Conservation (phyloP, 2,329 filamentous ascomycete genomes). For the Fusarium nelsonii region DNA sequence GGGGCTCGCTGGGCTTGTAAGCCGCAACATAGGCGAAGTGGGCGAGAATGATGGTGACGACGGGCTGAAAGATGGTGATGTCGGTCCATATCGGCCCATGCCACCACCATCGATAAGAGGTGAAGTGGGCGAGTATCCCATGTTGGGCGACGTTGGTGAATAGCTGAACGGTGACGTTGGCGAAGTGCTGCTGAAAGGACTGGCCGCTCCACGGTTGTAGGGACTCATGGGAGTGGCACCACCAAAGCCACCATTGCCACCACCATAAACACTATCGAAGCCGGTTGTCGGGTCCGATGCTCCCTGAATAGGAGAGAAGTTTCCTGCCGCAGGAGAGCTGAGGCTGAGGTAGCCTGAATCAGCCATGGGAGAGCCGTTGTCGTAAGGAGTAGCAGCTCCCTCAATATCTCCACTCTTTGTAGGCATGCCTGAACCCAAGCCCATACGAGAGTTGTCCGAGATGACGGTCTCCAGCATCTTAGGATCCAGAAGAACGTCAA, state of each 20-base stretch:
- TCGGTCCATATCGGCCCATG: constrained; percentile 62
- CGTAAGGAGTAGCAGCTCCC: constrained; percentile 94
- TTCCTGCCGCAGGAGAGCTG: constrained; percentile 71
- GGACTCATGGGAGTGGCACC: constrained; percentile 69
- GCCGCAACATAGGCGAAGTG: constrained; percentile 69
- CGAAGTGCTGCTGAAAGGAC: constrained; percentile 80
- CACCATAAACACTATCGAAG: constrained; percentile 72
- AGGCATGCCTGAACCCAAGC: constrained; percentile 82
- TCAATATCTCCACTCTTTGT: constrained; percentile 80
- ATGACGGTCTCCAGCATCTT: constrained; percentile 96
- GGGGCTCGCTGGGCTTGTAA: constrained; percentile 67
- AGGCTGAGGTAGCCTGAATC: constrained; percentile 76
- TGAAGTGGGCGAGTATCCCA: constrained; percentile 81
- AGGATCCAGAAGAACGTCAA: constrained; percentile 92
- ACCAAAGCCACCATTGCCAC: constrained; percentile 62
- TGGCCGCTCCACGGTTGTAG: constrained; percentile 73
- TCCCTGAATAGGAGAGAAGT: constrained; percentile 83
- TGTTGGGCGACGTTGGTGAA: constrained; percentile 81
- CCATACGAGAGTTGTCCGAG: constrained; percentile 89
- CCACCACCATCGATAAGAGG: constrained; percentile 68
- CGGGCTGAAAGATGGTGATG: constrained; percentile 73
- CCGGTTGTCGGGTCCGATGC: constrained; percentile 77
- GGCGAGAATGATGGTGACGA: constrained; percentile 74
- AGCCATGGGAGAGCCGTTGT: constrained; percentile 83
- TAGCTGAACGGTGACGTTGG: constrained; percentile 76